A percentile compares a stretch with the other conserved stretches of the same genome.
Evolutionary conservation across 2,329 filamentous ascomycete genomes (phyloP).

Genomic region (Exophiala spinifera): DNA sequence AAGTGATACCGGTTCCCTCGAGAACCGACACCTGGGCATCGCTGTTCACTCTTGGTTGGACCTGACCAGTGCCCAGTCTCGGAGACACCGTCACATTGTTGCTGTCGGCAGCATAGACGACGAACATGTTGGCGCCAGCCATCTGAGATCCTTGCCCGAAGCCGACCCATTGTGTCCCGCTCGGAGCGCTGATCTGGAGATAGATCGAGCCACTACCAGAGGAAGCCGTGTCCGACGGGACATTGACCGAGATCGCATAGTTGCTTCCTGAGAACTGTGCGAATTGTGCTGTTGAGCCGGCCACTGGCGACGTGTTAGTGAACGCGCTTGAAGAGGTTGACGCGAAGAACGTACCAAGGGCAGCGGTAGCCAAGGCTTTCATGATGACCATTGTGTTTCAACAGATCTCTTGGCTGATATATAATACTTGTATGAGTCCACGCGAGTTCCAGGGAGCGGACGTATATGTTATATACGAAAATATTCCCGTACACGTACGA

Average conservation of each 20-base stretch:
- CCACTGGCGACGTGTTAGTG: conserved; percentile 36
- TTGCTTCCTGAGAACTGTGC: conserved; percentile 14
- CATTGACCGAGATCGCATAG: conserved; percentile 45
- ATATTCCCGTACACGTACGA: not conserved
- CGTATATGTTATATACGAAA: not conserved
- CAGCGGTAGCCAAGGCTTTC: conserved; percentile 16
- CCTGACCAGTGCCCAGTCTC: conserved; percentile 45
- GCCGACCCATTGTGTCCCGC: conserved; percentile 52
- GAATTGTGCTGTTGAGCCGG: conserved; percentile 24
- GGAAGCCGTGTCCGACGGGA: conserved; percentile 51
- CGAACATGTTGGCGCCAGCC: conserved; percentile 57
- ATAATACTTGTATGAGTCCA: too few species aligned
- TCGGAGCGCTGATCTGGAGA: conserved; percentile 56
- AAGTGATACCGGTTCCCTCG: conserved; percentile 51
- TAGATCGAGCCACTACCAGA: conserved; percentile 55
- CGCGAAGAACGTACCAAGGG: conserved; percentile 11
- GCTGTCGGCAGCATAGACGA: conserved; percentile 55
- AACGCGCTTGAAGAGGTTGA: not conserved
- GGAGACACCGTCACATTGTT: conserved; percentile 59
- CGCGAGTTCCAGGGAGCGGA: not conserved
- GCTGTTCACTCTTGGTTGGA: conserved; percentile 42
- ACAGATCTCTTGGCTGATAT: not conserved
- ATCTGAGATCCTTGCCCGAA: conserved; percentile 56
- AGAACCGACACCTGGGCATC: conserved; percentile 48
- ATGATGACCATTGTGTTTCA: conserved; percentile 16